Evolutionary conservation across 768 basidiomycete species (phyloP).

Genomic region (Rhizopogon rudus): DNA sequence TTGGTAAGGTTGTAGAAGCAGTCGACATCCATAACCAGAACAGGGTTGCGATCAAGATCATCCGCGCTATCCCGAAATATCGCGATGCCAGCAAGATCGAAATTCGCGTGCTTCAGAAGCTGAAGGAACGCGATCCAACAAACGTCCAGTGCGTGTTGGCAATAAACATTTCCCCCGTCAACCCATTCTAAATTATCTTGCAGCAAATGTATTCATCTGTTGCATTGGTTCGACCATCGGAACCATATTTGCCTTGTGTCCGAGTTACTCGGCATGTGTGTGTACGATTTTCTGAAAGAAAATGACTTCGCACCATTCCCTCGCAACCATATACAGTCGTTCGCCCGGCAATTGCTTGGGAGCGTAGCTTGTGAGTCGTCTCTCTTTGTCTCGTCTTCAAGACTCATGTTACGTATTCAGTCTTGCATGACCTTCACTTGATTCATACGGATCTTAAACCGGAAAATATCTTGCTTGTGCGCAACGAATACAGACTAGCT

Average conservation of each 20-base stretch:
- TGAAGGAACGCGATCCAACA: constrained; percentile 82
- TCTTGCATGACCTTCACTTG: constrained; percentile 84
- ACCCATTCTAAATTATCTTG: constrained; percentile 1
- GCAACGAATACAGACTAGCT: constrained; percentile 67
- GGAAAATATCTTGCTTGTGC: constrained; percentile 94
- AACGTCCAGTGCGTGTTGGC: constrained; percentile 74
- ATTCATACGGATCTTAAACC: constrained; percentile 99
- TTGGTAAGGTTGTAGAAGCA: constrained; percentile 97
- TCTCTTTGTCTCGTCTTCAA: neutral
- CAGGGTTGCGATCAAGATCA: constrained; percentile 96
- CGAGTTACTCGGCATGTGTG: constrained; percentile 93
- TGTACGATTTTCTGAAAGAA: constrained; percentile 98
- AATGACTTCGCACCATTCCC: constrained; percentile 97
- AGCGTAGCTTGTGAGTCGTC: constrained; percentile 85
- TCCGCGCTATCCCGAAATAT: constrained; percentile 97
- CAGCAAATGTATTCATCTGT: constrained; percentile 97
- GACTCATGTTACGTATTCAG: constrained; percentile 35
- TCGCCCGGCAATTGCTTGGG: constrained; percentile 85
- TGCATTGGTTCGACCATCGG: constrained; percentile 93
- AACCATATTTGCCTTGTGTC: constrained; percentile 98
- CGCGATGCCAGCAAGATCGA: constrained; percentile 99
- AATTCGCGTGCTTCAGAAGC: constrained; percentile 87
- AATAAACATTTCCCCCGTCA: constrained; percentile 16
- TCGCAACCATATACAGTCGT: constrained; percentile 92
- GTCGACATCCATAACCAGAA: constrained; percentile 70